Conservation (phyloP, 148 eudicot species). For the Camellia sinensis region DNA sequence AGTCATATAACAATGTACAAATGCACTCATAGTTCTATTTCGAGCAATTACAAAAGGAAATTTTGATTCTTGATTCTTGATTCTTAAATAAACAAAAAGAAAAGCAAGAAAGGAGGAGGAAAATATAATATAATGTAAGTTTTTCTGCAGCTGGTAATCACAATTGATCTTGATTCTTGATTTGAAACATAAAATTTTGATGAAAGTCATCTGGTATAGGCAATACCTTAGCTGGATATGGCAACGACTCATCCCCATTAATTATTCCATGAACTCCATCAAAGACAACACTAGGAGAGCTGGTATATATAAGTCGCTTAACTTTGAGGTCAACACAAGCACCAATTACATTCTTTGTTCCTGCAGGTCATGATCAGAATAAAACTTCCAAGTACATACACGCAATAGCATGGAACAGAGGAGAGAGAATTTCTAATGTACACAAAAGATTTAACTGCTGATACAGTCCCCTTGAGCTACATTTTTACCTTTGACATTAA, state of each 20-base stretch:
- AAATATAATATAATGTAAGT: no score
- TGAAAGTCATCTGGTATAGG: not conserved
- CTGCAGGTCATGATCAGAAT: slow-evolving; percentile 30
- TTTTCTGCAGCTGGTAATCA: not conserved
- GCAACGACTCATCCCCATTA: slow-evolving; percentile 77
- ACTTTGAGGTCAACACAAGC: slow-evolving; percentile 78
- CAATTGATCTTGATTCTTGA: not conserved
- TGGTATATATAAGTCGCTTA: slow-evolving; percentile 83
- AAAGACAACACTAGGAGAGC: slow-evolving; percentile 96
- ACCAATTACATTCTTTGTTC: slow-evolving; percentile 81
- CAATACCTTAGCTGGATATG: slow-evolving; percentile 86
- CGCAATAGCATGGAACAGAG: not conserved
- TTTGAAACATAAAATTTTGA: not conserved
- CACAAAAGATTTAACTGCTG: not conserved
- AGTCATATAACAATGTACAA: not conserved
- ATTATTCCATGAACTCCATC: slow-evolving; percentile 81
- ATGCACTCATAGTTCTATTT: not conserved
- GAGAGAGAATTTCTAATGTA: not conserved
- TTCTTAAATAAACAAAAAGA: not conserved
- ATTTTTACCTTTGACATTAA: slow-evolving; percentile 74
- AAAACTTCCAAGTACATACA: not conserved
- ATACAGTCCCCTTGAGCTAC: not conserved
- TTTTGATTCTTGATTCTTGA: no score
- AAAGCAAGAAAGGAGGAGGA: not conserved
- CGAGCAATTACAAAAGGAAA: not conserved